Conservation (phyloP, 2,329 filamentous ascomycete genomes). For the Biscogniauxia mediterranea region DNA sequence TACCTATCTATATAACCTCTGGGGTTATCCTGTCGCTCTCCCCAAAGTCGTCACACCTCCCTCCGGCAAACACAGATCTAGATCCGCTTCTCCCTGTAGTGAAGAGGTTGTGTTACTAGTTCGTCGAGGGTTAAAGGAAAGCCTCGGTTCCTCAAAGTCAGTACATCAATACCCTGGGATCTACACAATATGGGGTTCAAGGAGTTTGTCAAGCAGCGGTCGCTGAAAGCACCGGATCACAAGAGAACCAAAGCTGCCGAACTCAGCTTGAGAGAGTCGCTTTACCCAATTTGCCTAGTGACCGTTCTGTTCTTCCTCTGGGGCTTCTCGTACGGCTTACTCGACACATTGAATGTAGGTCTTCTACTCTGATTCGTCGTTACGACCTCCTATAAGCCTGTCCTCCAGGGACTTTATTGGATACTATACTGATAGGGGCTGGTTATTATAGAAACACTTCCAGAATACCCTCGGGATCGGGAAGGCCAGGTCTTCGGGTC, state of each 20-base stretch:
- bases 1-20: neutral
- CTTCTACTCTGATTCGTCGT: too few relatives aligned
- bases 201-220: conserved; percentile 44
- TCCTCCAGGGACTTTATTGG: neutral
- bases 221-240: conserved; percentile 39
- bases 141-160: neutral
- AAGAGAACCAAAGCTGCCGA: conserved; percentile 55
- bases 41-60: neutral
- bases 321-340: conserved; percentile 56
- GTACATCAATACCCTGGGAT: conserved; percentile 1
- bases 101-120: neutral
- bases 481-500: conserved; percentile 57
- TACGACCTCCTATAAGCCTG: neutral
- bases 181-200: conserved; percentile 40
- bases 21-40: neutral
- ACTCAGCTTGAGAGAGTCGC: conserved; percentile 64
- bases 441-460: conserved; percentile 43
- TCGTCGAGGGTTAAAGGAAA: neutral
- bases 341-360: conserved; percentile 45
- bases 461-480: conserved; percentile 54
- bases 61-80: neutral
- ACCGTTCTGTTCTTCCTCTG: conserved; percentile 65
- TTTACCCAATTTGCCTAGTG: conserved; percentile 65
- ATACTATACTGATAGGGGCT: neutral
- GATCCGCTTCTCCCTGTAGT: neutral